phyloP scores from a whole-genome alignment of 139 green algal genomes.

The Tetradesmus lagerheimii region DNA sequence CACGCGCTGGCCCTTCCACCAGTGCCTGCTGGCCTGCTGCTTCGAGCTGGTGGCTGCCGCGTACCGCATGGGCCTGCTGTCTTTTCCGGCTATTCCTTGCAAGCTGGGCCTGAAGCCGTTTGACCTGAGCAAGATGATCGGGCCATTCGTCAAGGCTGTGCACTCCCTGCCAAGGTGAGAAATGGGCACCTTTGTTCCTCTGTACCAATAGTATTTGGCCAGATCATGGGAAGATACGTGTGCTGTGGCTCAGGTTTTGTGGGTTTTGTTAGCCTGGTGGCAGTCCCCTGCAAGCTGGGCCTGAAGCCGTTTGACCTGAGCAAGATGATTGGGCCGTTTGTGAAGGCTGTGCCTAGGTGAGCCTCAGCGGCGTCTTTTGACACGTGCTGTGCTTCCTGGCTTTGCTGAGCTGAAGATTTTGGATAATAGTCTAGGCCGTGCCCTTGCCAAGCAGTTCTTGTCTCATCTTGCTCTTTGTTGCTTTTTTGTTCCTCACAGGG shows the following conservation, averaged over 20 bases:
- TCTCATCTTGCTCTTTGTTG: too few species aligned
- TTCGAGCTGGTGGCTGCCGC: conserved; percentile 69
- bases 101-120: conserved; percentile 75
- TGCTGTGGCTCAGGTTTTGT: too few species aligned
- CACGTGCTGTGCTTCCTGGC: too few species aligned
- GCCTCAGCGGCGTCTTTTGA: conserved; percentile 53
- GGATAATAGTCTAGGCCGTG: too few species aligned
- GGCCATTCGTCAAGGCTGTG: conserved; percentile 71
- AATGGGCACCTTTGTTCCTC: too few species aligned
- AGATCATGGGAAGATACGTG: too few species aligned
- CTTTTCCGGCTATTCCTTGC: conserved; percentile 62
- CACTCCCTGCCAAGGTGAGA: conserved; percentile 58
- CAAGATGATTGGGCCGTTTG: conserved; percentile 80
- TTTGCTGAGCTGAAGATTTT: too few species aligned
- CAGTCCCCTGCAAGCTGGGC: conserved; percentile 58
- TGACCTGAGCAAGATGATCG: conserved; percentile 83
- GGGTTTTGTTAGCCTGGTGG: too few species aligned
- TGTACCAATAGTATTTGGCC: too few species aligned
- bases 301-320: conserved; percentile 84
- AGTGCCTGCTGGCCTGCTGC: conserved; percentile 67
- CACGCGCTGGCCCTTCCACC: conserved; percentile 65
- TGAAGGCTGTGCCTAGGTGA: conserved; percentile 61
- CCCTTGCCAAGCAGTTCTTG: too few species aligned
- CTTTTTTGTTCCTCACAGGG: conserved; percentile 55
- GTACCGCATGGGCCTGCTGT: conserved; percentile 62